Percentiles rank a stretch among this genome's conserved stretches.
Evolutionary conservation across 345 rosid species (phyloP).

Genomic region (Melastoma malabathricum): DNA sequence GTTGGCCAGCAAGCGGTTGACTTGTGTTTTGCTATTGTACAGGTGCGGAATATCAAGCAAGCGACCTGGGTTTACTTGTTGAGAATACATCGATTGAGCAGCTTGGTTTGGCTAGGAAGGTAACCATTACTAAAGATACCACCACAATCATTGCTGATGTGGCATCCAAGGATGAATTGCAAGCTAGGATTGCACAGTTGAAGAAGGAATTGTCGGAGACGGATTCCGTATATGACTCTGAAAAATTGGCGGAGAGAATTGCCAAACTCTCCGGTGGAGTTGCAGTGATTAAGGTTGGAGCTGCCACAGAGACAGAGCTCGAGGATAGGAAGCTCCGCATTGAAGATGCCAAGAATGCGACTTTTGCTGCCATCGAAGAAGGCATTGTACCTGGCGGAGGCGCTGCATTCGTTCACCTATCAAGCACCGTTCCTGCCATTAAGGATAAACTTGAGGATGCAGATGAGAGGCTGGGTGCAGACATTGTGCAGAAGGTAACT

Average conservation of each 20-base stretch:
- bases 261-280: conserved; percentile 96
- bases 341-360: conserved; percentile 96
- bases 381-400: conserved; percentile 99
- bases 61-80: conserved; percentile 61
- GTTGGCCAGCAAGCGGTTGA: too few relatives aligned
- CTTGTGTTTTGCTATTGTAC: conserved; percentile 2
- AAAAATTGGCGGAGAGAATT: conserved; percentile 90
- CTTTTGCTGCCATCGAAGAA: conserved; percentile 97
- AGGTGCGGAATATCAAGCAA: conserved; percentile 94
- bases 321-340: conserved; percentile 90
- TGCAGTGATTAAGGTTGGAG: conserved; percentile 94
- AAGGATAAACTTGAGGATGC: conserved; percentile 68
- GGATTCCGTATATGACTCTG: conserved; percentile 77
- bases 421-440: conserved; percentile 49
- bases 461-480: conserved; percentile 85
- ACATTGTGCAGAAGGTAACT: conserved; percentile 85
- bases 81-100: conserved; percentile 73
- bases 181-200: conserved; percentile 65
- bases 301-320: conserved; percentile 96
- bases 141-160: conserved; percentile 89
- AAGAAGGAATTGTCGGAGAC: conserved; percentile 83
- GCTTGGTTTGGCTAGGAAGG: conserved; percentile 79
- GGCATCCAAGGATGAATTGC: conserved; percentile 85
- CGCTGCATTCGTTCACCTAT: conserved; percentile 81
- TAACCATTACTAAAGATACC: conserved; percentile 65